Evolutionary conservation across 768 basidiomycete genomes (phyloP), one percentile per base, ranked within the genome.

Genomic region (Mycena leptocephala): DNA sequence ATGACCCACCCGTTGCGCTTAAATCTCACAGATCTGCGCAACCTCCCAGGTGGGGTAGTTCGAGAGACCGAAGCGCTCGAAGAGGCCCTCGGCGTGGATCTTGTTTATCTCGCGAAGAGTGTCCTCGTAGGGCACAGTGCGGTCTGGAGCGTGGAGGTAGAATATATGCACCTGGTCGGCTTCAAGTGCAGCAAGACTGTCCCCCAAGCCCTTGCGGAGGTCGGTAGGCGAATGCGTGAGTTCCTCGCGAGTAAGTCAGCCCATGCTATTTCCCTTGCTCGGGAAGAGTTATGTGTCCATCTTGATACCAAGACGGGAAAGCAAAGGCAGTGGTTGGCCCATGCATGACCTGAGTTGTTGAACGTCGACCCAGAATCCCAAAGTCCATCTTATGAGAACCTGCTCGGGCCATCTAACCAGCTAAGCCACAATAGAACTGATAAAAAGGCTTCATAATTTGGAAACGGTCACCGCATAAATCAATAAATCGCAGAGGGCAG

Each of bases 281-380:
- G 89, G 89, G 70, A 86, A 88, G 43, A 87, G 85, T 80, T 91
- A 91, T 9, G 89, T 91, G 8, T 87, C 88, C 69, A 91, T 81
- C 63, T 81, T 83, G 46, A 90, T 74, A 0, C 87, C 88, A n/a
- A n/a, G n/a, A n/a, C n/a, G n/a, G n/a, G n/a, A n/a, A n/a, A n/a
- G n/a, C n/a, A n/a, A n/a, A n/a, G n/a, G n/a, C n/a, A n/a, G n/a
- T n/a, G n/a, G n/a, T n/a, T n/a, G n/a, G n/a, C n/a, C n/a, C n/a
- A n/a, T n/a, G n/a, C n/a, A n/a, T n/a, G n/a, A n/a, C n/a, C n/a
- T n/a, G n/a, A n/a, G n/a, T n/a, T n/a, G n/a, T n/a, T n/a, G n/a
- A n/a, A n/a, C n/a, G n/a, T n/a, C n/a, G n/a, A n/a, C n/a, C n/a
- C n/a, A n/a, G n/a, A n/a, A n/a, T n/a, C n/a, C n/a, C n/a, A n/a